A percentile compares a stretch with the other conserved stretches of the same genome.
Conservation (phyloP, 257 asterid genomes). For the Voacanga thouarsii region DNA sequence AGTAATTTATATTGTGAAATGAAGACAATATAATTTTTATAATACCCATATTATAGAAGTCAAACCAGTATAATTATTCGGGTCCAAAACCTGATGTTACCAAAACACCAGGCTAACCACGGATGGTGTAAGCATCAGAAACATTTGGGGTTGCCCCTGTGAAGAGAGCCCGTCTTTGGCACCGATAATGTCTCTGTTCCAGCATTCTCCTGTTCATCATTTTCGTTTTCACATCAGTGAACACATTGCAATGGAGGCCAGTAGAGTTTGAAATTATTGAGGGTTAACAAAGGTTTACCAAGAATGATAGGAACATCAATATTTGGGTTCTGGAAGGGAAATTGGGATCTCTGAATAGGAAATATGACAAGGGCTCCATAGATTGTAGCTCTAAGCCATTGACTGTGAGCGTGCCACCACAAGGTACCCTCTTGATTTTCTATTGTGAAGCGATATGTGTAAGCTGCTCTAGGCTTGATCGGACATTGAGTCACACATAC, state of each 20-base stretch:
- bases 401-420: constrained; percentile 77
- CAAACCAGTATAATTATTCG: too few relatives aligned
- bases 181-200: constrained; percentile 35
- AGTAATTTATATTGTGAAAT: too few relatives aligned
- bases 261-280: neutral
- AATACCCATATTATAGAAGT: too few relatives aligned
- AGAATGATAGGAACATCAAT: constrained; percentile 50
- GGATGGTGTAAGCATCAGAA: constrained; percentile 64
- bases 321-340: constrained; percentile 45
- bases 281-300: constrained; percentile 28
- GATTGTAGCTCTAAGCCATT: constrained; percentile 61
- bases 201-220: constrained; percentile 48
- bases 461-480: constrained; percentile 54
- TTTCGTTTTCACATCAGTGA: neutral
- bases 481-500: constrained; percentile 73
- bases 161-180: constrained; percentile 32
- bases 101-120: constrained; percentile 68
- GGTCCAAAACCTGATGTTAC: too few relatives aligned
- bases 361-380: constrained; percentile 53
- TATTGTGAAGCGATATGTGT: constrained; percentile 53
- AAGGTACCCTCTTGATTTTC: constrained; percentile 64
- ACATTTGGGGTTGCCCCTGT: constrained; percentile 50
- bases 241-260: neutral
- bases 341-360: constrained; percentile 45
- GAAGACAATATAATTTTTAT: too few relatives aligned